A percentile compares a stretch with the other conserved stretches of the same genome.
These are phyloP conservation scores for Pyrenochaeta sp. DNA, from an alignment of 2,329 filamentous ascomycete genomes.

Conservation along the genomic window DNA sequence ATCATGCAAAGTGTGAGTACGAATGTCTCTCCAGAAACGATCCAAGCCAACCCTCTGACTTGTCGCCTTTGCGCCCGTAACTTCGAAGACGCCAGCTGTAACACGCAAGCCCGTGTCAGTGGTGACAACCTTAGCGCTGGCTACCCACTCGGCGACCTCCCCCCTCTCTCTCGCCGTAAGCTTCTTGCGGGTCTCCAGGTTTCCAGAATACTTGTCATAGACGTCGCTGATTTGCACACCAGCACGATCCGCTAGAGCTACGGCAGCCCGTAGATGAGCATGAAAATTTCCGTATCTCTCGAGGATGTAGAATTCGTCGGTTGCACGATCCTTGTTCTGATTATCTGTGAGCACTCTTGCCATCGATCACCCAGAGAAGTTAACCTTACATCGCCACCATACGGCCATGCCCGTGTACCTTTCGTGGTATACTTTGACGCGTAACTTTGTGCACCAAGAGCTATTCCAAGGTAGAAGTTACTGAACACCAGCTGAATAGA, in stretches of 20 bases:
- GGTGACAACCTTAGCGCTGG: constrained; percentile 68
- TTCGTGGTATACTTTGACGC: constrained; percentile 66
- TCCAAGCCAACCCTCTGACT: constrained; percentile 67
- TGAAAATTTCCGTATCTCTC: constrained; percentile 71
- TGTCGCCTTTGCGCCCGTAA: constrained; percentile 68
- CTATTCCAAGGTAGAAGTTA: constrained; percentile 72
- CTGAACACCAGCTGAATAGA: constrained; percentile 72
- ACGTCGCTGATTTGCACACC: constrained; percentile 59
- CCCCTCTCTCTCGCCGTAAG: constrained; percentile 64
- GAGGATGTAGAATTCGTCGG: constrained; percentile 72
- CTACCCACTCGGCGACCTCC: constrained; percentile 69
- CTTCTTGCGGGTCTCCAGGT: constrained; percentile 47
- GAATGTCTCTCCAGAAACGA: constrained; percentile 72
- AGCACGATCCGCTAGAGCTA: constrained; percentile 66
- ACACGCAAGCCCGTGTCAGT: constrained; percentile 68
- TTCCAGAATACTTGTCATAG: constrained; percentile 53
- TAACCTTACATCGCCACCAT: constrained; percentile 60
- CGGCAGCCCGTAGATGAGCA: constrained; percentile 68
- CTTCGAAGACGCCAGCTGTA: constrained; percentile 70
- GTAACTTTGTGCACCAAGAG: constrained; percentile 64
- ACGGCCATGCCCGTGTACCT: constrained; percentile 70
- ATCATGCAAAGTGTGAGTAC: constrained; percentile 72
- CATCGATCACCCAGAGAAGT: rapidly evolving
- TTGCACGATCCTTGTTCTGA: constrained; percentile 63
- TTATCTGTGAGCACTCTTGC: constrained; percentile 1